Base-by-base conservation (phyloP, 2,329 filamentous ascomycete genomes). In the Colletotrichum sp. region DNA sequence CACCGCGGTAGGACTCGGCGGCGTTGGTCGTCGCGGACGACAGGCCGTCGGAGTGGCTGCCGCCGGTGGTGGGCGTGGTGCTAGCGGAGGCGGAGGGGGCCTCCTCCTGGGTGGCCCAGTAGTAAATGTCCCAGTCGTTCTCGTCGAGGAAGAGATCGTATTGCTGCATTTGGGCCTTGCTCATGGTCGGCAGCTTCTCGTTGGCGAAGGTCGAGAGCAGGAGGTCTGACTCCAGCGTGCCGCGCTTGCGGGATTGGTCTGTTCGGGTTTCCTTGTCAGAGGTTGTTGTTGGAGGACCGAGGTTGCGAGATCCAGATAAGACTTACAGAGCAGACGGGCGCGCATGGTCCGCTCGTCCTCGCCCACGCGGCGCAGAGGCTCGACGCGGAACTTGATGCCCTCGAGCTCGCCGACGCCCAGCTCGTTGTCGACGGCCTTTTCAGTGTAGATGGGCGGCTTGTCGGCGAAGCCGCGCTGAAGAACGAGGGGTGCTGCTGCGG, bases 41-140 rank as follows among this genome's bases (percentile, higher is more conserved):
- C 16, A 73, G 39, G 8, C 30, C 32, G 18, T 67, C 69, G 9
- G 66, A 30, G 30, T 21, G n/a, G 65, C 24, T 66, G 65, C 24
- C 26, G 79, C 80, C 65, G 78, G 87, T 79, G n/a, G 90, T 79
- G n/a, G 90, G 44, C n/a, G 72, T 59, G 76, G 79, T 30, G 79
- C 80, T 66, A 78, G 87, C 84, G 70, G 83, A 79, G n/a, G 90
- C 90, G 2, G 89, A 87, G 6, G 90, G 87, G 15, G 67, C 75
- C 39, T 93, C 89, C 80, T 95, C 93, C 86, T 99, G 97, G 18
- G 97, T 99, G 5, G 95, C 95, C 97, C 97, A 99, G 90, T 99
- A 99, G 90, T 99, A 99, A 77, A 99, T 98, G 84, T 99, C 97
- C 97, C 97, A 99, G 88, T 99, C 97, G 86, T 99, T 99, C 87